These are phyloP conservation scores for Aspergillus clavatus DNA, from an alignment of 2,329 filamentous ascomycete species.

Conservation along the genomic window DNA sequence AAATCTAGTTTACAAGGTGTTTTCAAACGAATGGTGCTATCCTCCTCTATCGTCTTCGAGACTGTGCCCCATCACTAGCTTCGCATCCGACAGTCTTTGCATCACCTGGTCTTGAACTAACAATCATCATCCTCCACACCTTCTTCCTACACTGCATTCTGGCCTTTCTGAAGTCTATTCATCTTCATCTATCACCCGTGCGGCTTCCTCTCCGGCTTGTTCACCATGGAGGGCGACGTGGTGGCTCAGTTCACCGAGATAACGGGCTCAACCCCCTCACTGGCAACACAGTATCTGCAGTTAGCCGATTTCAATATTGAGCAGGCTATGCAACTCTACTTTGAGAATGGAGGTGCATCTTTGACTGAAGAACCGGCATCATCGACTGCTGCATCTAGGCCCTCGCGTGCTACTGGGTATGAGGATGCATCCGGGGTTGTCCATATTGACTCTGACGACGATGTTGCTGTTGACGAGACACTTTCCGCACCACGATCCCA, in stretches of 20 bases:
- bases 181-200: conserved; percentile 1
- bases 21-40: too few relatives aligned
- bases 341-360: conserved; percentile 70
- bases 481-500: conserved; percentile 23
- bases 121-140: neutral
- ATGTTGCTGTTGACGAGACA: conserved; percentile 46
- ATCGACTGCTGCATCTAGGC: conserved; percentile 20
- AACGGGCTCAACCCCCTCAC: conserved; percentile 67
- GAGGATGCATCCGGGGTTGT: conserved; percentile 60
- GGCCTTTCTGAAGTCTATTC: neutral
- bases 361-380: conserved; percentile 50
- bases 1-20: too few relatives aligned
- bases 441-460: conserved; percentile 72
- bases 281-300: conserved; percentile 77
- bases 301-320: conserved; percentile 79
- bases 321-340: conserved; percentile 84
- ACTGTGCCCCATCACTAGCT: neutral
- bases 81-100: conserved; percentile 24
- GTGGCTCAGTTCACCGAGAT: conserved; percentile 76
- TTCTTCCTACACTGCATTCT: conserved; percentile 4
- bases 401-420: conserved; percentile 35
- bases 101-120: conserved; percentile 17
- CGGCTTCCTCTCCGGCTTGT: neutral
- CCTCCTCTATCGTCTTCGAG: too few relatives aligned
- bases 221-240: conserved; percentile 62